These are phyloP conservation scores for Tripterygium wilfordii DNA, from an alignment of 177 flowering plant genomes.

Conservation along the genomic window DNA sequence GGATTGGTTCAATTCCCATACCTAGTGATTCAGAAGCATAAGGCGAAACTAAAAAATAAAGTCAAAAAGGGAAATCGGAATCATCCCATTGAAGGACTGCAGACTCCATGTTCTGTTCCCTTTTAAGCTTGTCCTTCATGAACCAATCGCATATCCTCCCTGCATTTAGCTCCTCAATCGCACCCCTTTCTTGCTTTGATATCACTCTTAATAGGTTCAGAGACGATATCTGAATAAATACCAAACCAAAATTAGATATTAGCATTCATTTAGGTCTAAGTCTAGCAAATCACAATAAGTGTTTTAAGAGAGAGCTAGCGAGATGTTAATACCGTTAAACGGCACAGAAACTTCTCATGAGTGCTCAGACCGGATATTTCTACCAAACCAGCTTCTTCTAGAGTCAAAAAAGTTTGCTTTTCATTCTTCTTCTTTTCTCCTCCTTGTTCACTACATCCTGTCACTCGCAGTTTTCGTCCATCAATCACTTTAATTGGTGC, in stretches of 20 bases:
- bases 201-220: slow-evolving; percentile 74
- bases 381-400: slow-evolving; percentile 90
- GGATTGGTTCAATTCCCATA: no score
- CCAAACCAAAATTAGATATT: no score
- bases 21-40: no score
- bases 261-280: no score
- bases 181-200: slow-evolving; percentile 76
- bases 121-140: slow-evolving; percentile 72
- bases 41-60: slow-evolving; percentile 6
- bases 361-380: slow-evolving; percentile 72
- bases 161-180: slow-evolving; percentile 83
- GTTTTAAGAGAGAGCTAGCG: no score
- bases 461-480: no score
- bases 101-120: slow-evolving; percentile 71
- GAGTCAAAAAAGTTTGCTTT: slow-evolving; percentile 44
- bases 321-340: slow-evolving; percentile 61
- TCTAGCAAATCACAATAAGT: no score
- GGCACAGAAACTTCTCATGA: slow-evolving; percentile 80
- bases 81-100: slow-evolving; percentile 94
- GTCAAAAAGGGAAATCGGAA: slow-evolving; percentile 44
- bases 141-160: slow-evolving; percentile 89
- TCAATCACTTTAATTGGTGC: slow-evolving; percentile 11
- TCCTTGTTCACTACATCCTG: slow-evolving; percentile 22
- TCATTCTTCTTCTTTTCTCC: slow-evolving; percentile 23
- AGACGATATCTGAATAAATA: slow-evolving; percentile 62